Evolutionary conservation across 2,329 filamentous ascomycete genomes (phyloP), one percentile per base, ranked within the genome.

Genomic region (Trichoderma atrobrunneum): DNA sequence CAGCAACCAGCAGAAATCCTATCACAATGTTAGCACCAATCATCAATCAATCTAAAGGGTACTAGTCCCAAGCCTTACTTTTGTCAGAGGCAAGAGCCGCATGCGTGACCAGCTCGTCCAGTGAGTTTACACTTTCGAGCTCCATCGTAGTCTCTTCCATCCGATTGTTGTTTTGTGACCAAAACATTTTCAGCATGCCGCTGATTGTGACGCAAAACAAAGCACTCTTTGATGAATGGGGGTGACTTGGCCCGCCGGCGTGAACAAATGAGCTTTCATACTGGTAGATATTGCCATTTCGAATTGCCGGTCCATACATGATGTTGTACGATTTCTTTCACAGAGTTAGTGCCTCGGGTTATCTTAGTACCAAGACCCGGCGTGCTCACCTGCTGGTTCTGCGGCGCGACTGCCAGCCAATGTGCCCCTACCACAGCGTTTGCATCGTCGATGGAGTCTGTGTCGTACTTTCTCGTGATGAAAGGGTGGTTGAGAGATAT

Each of bases 351-450:
- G 26, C n/a, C 39, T 62, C 26, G 7, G 8, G 16, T 12, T 14
- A 10, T 16, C 36, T 28, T 10, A 12, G 5, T 4, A 7, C 39
- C 12, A n/a, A 36, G 7, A 14, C 12, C 8, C 16, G 39, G 21
- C 5, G 12, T 14, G 28, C 74, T 71, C 72, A 81, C 80, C 78
- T 85, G 81, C 76, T 82, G 81, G 76, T 79, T 79, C n/a, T 78
- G 78, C 4, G 87, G 85, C 32, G 87, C 83, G 28, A 90, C 85
- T n/a, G 86, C 84, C 70, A 98, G 85, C 96, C 96, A 99, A 81
- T 93, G 92, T 79, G 94, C 88, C 4, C 95, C 96, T 7, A 97
- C 93, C 6, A 97, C 85, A 64, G 91, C 89, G 75, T 92, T 90
- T 48, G 93, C 85, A 79, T 97, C 93, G 76, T 94, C 92, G 68